Percentiles rank a stretch among this genome's conserved stretches.
Conservation (phyloP, 805 yeast genomes). For the Myxozyma mucilagina region DNA sequence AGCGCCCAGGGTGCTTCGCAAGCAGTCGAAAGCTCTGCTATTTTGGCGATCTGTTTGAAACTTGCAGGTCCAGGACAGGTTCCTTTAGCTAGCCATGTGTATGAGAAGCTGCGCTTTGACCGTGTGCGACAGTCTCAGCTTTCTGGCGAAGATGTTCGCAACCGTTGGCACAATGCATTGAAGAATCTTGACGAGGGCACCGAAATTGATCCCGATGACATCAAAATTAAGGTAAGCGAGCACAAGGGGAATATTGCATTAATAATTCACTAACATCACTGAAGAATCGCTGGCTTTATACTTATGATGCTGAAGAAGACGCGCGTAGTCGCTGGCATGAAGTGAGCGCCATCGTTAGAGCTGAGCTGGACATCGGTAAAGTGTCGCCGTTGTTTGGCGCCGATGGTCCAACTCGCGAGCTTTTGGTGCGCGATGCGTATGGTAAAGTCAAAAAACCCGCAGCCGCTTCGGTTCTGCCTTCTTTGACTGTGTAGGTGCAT, state of each 20-base stretch:
- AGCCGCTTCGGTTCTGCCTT: background rate
- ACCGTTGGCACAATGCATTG: conserved; percentile 9
- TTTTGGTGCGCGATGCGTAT: conserved; percentile 1
- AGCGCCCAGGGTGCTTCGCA: conserved; percentile 40
- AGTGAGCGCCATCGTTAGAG: background rate
- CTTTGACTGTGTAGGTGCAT: background rate
- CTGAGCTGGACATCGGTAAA: background rate
- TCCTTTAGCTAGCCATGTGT: conserved; percentile 3
- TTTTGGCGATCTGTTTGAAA: background rate
- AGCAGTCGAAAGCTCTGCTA: conserved; percentile 39
- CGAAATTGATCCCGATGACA: conserved; percentile 5
- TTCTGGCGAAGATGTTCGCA: conserved; percentile 7
- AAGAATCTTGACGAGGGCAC: background rate
- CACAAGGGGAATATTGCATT: background rate
- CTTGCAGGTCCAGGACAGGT: conserved; percentile 4
- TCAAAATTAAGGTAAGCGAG: conserved; percentile 1
- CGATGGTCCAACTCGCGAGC: conserved; percentile 2
- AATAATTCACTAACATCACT: background rate
- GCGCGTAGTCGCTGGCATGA: conserved; percentile 1
- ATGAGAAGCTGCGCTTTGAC: conserved; percentile 6
- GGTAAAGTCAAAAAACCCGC: background rate
- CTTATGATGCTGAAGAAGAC: conserved; percentile 4
- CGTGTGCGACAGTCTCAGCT: conserved; percentile 7
- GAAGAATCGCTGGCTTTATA: conserved; percentile 6
- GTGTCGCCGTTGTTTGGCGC: conserved; percentile 8